Conservation (phyloP, 495 filamentous ascomycete genomes). For the Sphaerosporella brunnea region DNA sequence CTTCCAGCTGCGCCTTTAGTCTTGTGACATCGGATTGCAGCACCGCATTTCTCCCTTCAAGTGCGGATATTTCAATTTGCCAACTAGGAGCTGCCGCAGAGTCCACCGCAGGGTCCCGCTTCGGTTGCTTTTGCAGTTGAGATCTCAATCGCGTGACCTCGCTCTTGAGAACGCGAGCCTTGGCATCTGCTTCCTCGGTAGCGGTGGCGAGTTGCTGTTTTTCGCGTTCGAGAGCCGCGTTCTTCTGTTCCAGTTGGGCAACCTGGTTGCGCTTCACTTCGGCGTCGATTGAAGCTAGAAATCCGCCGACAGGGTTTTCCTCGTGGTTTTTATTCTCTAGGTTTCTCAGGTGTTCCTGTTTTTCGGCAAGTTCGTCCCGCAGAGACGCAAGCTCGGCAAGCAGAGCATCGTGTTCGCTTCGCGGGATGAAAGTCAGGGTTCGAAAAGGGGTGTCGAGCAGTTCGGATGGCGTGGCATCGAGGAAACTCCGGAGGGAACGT, state of each 20-base stretch:
- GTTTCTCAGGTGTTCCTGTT: too few relatives aligned
- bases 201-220: background rate
- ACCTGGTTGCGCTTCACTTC: constrained; percentile 12
- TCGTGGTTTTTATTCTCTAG: background rate
- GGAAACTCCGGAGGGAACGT: constrained; percentile 22
- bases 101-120: background rate
- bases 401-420: constrained; percentile 10
- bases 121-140: background rate
- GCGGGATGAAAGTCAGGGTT: constrained; percentile 17
- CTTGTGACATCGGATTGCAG: background rate
- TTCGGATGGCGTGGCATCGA: constrained; percentile 19
- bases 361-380: constrained; percentile 14
- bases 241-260: constrained; percentile 10
- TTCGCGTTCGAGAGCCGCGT: constrained; percentile 2
- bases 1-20: background rate
- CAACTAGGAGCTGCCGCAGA: background rate
- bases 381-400: constrained; percentile 9
- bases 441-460: constrained; percentile 19
- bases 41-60: background rate
- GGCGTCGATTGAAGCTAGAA: constrained; percentile 10
- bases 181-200: background rate
- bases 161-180: background rate
- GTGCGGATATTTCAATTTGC: background rate
- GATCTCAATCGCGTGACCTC: background rate
- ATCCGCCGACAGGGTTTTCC: constrained; percentile 1